Conservation (phyloP, 1,284 basidiomycete genomes). For the Dichomitus squalens region DNA sequence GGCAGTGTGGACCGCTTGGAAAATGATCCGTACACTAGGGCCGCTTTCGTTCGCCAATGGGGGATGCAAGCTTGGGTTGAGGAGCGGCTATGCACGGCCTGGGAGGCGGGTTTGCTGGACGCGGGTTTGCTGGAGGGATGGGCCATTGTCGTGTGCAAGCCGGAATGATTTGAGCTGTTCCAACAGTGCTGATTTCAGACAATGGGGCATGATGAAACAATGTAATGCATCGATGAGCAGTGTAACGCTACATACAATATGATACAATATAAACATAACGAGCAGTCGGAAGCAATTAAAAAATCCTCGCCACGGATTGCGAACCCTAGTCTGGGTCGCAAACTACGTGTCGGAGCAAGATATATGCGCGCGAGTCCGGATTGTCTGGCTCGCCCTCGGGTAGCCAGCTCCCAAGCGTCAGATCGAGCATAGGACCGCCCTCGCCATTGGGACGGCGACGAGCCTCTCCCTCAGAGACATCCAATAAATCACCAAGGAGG, state of each 20-base stretch:
- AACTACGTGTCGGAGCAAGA: constrained; percentile 16
- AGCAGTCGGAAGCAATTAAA: neutral
- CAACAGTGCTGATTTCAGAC: no score
- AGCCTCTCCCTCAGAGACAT: constrained; percentile 18
- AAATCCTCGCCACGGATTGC: neutral
- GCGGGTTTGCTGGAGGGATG: constrained; percentile 41
- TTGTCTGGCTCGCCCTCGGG: constrained; percentile 13
- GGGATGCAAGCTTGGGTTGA: constrained; percentile 49
- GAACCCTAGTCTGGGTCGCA: neutral
- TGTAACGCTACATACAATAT: neutral
- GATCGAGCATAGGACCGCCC: constrained; percentile 13
- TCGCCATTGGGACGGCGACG: constrained; percentile 7
- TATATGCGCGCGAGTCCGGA: constrained; percentile 15
- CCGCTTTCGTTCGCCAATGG: constrained; percentile 34
- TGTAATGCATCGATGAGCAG: neutral
- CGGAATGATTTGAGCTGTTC: neutral
- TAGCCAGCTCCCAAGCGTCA: constrained; percentile 24
- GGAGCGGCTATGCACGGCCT: constrained; percentile 47
- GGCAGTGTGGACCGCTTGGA: constrained; percentile 34
- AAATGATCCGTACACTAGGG: constrained; percentile 27
- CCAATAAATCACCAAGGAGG: constrained; percentile 45
- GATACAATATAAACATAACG: constrained; percentile 9
- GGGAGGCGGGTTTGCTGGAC: constrained; percentile 54
- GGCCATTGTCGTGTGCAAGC: constrained; percentile 32
- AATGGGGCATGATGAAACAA: neutral